A percentile compares a stretch with the other conserved stretches of the same genome.
Evolutionary conservation across 1,284 basidiomycete species (phyloP).

Genomic region (Cryptococcus jaspeensis): DNA sequence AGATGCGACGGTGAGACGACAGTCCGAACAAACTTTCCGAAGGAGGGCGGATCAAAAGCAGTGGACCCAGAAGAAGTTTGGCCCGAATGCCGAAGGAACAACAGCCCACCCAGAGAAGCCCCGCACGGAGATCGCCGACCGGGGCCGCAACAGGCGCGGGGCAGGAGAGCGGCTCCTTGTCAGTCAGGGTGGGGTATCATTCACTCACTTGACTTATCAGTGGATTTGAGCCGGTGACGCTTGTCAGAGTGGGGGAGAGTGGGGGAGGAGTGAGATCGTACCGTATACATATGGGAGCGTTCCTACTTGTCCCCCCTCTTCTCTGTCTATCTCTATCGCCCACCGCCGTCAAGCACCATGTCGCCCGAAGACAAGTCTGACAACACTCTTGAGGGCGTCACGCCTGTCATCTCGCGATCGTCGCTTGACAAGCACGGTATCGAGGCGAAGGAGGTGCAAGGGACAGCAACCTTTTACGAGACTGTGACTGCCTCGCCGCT

Average conservation of each 20-base stretch:
- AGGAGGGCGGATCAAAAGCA: no score
- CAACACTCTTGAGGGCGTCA: not conserved
- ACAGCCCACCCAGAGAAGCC: no score
- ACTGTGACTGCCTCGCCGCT: slow-evolving; percentile 17
- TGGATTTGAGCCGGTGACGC: no score
- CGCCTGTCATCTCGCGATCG: not conserved
- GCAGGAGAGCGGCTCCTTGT: no score
- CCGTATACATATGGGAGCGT: not conserved
- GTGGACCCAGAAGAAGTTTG: no score
- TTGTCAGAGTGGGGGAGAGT: slow-evolving; percentile 1
- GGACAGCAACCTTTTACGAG: slow-evolving; percentile 15
- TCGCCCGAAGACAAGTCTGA: not conserved
- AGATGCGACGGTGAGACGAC: no score
- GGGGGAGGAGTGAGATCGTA: not conserved
- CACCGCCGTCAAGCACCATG: not conserved
- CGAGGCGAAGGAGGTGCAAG: slow-evolving; percentile 14
- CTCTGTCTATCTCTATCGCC: not conserved
- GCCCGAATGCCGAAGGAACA: no score
- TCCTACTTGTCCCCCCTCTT: not conserved
- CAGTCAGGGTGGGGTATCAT: not conserved
- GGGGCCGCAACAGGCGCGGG: no score
- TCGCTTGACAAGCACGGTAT: not conserved
- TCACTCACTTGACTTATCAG: not conserved
- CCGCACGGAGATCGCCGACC: no score
- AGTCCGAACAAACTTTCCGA: no score